Conservation (phyloP, 202 grass and related monocot genomes). For the Zoysia matrella region DNA sequence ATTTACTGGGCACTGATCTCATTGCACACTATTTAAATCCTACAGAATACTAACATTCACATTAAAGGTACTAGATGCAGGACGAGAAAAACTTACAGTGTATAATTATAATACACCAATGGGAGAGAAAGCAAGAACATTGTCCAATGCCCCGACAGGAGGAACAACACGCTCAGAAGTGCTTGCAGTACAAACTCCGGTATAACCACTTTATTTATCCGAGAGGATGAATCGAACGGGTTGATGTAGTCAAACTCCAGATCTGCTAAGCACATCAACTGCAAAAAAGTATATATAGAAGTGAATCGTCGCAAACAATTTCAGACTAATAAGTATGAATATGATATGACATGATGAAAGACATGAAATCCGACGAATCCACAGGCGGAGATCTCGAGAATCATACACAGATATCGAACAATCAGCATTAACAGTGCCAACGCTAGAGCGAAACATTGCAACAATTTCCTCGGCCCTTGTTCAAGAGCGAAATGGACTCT, state of each 20-base stretch:
- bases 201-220: background rate
- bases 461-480: background rate
- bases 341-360: slow-evolving; percentile 18
- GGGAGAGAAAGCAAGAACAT: no score
- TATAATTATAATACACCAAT: slow-evolving; percentile 38
- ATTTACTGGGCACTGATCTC: no score
- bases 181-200: no score
- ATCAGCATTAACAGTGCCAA: background rate
- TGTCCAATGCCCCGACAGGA: no score
- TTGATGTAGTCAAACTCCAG: slow-evolving; percentile 99
- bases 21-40: background rate
- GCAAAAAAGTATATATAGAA: slow-evolving; percentile 25
- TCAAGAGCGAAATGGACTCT: background rate
- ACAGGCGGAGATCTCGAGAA: background rate
- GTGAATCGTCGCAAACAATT: slow-evolving; percentile 12
- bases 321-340: background rate
- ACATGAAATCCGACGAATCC: background rate
- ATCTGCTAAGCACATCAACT: slow-evolving; percentile 94
- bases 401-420: background rate
- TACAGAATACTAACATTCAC: slow-evolving; percentile 10
- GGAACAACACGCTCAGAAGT: no score
- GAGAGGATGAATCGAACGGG: slow-evolving; percentile 82
- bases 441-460: background rate
- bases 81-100: slow-evolving; percentile 65
- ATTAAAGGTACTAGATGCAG: background rate